Conservation (phyloP, 371 early-diverging fungal species). For the Lichtheimia ramosa region DNA sequence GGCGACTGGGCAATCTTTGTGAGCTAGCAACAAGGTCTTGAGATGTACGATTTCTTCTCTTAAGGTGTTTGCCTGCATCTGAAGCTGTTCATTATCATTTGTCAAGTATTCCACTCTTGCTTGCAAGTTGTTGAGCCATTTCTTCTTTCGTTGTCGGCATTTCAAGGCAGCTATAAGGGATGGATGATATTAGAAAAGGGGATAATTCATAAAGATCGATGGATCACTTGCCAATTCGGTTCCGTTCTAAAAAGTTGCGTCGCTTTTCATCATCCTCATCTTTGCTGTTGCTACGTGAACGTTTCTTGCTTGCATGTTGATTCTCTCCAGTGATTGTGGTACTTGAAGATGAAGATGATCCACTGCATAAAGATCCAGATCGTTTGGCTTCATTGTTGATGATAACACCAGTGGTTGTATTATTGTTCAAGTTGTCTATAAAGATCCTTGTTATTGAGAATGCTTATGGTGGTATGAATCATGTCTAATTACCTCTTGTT, state of each 20-base stretch:
- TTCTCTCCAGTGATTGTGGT: background rate
- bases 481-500: background rate
- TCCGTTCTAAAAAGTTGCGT: conserved; percentile 80
- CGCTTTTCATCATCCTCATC: conserved; percentile 67
- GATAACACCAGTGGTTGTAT: background rate
- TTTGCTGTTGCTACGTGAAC: conserved; percentile 23
- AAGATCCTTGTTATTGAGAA: background rate
- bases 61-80: conserved; percentile 61
- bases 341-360: background rate
- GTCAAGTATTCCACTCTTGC: conserved; percentile 72
- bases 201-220: background rate
- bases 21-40: conserved; percentile 74
- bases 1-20: conserved; percentile 76
- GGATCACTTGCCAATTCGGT: conserved; percentile 66
- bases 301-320: conserved; percentile 11
- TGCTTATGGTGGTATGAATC: background rate
- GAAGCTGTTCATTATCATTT: conserved; percentile 72
- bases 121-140: conserved; percentile 79
- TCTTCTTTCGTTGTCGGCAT: conserved; percentile 89
- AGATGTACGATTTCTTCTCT: conserved; percentile 76
- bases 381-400: background rate
- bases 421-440: background rate
- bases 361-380: background rate
- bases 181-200: too few species aligned
- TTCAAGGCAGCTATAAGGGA: conserved; percentile 72